These are phyloP conservation scores for Turritis glabra DNA, from an alignment of 345 rosid species.

Conservation along the genomic window DNA sequence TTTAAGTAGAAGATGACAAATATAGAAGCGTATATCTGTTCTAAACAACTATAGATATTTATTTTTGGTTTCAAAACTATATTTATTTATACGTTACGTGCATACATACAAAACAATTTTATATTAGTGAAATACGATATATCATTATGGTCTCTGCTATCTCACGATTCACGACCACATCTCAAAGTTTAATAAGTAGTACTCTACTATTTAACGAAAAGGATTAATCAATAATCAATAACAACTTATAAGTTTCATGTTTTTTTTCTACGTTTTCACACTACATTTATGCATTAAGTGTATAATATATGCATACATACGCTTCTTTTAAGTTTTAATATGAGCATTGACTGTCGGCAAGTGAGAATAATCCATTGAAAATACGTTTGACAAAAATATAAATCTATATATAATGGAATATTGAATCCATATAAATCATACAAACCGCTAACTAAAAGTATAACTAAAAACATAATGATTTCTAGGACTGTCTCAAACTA, in stretches of 20 bases:
- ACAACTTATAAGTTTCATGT: background rate
- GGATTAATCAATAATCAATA: background rate
- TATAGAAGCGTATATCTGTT: background rate
- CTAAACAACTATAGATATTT: background rate
- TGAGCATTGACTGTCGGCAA: slow-evolving; percentile 16
- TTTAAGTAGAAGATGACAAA: slow-evolving; percentile 24
- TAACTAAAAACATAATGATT: too few relatives aligned
- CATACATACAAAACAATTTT: background rate
- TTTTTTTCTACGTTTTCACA: slow-evolving; percentile 10
- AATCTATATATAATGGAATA: background rate
- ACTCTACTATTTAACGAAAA: background rate
- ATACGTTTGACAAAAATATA: background rate
- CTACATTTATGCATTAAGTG: background rate
- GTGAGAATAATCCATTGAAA: background rate
- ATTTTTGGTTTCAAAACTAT: background rate
- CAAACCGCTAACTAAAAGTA: too few relatives aligned
- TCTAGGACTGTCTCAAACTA: too few relatives aligned
- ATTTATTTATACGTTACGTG: background rate
- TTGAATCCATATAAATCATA: background rate
- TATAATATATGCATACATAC: background rate
- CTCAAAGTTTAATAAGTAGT: background rate
- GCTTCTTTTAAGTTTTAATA: background rate
- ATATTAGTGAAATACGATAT: slow-evolving; percentile 8
- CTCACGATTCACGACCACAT: slow-evolving; percentile 22
- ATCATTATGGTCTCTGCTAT: slow-evolving; percentile 4